phyloP scores from a whole-genome alignment of 2,329 filamentous ascomycete genomes.

The Claviceps africana region DNA sequence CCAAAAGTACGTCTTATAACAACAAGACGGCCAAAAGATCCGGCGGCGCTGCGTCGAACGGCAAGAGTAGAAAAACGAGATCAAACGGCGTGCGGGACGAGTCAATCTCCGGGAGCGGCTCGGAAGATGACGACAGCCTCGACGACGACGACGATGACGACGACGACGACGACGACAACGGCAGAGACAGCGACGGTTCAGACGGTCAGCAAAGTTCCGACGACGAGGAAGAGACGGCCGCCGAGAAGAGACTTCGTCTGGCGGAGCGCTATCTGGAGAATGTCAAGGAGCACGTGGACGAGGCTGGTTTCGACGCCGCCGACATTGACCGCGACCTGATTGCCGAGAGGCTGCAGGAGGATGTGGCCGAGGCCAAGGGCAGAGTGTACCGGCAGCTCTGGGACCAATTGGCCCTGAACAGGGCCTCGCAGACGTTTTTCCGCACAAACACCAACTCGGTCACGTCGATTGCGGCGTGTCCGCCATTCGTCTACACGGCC shows the following conservation, averaged over 20 bases:
- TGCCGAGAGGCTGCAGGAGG: constrained; percentile 77
- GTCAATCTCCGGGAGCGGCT: constrained; percentile 77
- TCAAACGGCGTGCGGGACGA: constrained; percentile 39
- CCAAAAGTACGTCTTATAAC: constrained; percentile 20
- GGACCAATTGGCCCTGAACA: constrained; percentile 53
- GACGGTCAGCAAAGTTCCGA: constrained; percentile 39
- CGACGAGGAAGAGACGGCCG: constrained; percentile 66
- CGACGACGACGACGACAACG: constrained; percentile 20
- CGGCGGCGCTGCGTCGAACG: constrained; percentile 16
- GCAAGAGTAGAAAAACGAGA: constrained; percentile 30
- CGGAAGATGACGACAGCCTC: constrained; percentile 46
- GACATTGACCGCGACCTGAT: constrained; percentile 89
- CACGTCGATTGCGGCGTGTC: constrained; percentile 65
- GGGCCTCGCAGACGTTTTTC: constrained; percentile 57
- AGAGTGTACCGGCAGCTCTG: constrained; percentile 74
- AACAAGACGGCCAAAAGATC: constrained; percentile 19
- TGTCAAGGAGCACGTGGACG: constrained; percentile 68
- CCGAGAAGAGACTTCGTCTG: constrained; percentile 71
- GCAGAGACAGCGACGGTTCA: constrained; percentile 32
- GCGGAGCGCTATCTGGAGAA: constrained; percentile 91
- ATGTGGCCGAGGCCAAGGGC: constrained; percentile 84
- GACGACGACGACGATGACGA: constrained; percentile 27
- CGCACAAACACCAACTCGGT: constrained; percentile 64
- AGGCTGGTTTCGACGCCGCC: constrained; percentile 76
- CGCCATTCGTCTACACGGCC: constrained; percentile 75